Conservation (phyloP, 768 basidiomycete species). For the Coprinopsis strossmayeri region DNA sequence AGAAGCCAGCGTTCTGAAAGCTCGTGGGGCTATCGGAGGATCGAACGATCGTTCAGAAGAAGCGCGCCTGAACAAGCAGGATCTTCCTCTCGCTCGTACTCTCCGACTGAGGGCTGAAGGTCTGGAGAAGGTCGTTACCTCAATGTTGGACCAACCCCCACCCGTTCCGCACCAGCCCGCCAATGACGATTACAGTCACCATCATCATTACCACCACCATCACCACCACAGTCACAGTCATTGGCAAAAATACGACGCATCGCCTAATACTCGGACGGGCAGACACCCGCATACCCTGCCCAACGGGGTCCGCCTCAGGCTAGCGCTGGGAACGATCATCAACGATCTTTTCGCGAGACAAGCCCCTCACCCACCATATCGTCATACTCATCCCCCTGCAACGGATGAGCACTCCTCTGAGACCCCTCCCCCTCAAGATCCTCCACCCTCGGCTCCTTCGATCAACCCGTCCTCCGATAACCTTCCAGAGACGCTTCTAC, state of each 20-base stretch:
- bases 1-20: constrained; percentile 41
- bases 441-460: constrained; percentile 18
- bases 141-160: constrained; percentile 79
- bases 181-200: constrained; percentile 1
- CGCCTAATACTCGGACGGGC: constrained; percentile 21
- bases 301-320: constrained; percentile 73
- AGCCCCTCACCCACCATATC: constrained; percentile 45
- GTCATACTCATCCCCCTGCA: constrained; percentile 21
- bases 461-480: constrained; percentile 19
- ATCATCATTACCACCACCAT: constrained; percentile 4
- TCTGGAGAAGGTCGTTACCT: constrained; percentile 73
- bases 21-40: constrained; percentile 40
- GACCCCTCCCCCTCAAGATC: constrained; percentile 21
- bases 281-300: constrained; percentile 60
- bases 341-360: constrained; percentile 79
- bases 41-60: constrained; percentile 51
- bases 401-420: neutral
- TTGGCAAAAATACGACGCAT: neutral
- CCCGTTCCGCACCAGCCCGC: constrained; percentile 49
- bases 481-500: constrained; percentile 22
- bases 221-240: constrained; percentile 22
- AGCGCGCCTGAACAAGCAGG: constrained; percentile 47
- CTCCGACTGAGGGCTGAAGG: constrained; percentile 73
- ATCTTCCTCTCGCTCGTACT: constrained; percentile 53
- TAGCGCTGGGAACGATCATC: constrained; percentile 69